These are phyloP conservation scores for Populus hybrid DNA, from an alignment of 441 rosid genomes.

Conservation along the genomic window DNA sequence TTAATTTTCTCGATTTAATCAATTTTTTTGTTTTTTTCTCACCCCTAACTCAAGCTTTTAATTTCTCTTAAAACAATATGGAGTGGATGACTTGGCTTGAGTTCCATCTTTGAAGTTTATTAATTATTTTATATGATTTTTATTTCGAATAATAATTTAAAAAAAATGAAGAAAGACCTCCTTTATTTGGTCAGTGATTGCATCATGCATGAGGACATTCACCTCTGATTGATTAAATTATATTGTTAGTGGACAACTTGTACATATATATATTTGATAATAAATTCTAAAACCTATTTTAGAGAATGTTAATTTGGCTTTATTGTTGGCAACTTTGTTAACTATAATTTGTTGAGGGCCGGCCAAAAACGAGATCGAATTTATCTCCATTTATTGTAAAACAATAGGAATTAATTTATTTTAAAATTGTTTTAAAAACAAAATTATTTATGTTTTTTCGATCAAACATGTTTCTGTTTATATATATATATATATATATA, in stretches of 20 bases:
- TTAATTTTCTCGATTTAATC: no score
- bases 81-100: background rate
- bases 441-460: no score
- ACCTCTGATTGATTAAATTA: background rate
- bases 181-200: background rate
- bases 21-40: no score
- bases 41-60: no score
- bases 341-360: background rate
- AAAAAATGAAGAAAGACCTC: background rate
- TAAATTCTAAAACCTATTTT: background rate
- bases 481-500: no score
- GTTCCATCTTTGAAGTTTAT: background rate
- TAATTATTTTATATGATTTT: background rate
- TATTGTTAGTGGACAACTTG: conserved; percentile 4
- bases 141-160: no score
- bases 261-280: background rate
- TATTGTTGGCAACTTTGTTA: background rate
- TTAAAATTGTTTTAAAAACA: no score
- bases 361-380: background rate
- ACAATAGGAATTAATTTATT: no score
- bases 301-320: background rate
- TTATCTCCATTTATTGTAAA: no score
- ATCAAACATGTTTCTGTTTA: no score
- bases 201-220: conserved; percentile 14
- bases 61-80: background rate